phyloP scores from a whole-genome alignment of 2,329 filamentous ascomycete genomes.

The Calonectria ilicicola region DNA sequence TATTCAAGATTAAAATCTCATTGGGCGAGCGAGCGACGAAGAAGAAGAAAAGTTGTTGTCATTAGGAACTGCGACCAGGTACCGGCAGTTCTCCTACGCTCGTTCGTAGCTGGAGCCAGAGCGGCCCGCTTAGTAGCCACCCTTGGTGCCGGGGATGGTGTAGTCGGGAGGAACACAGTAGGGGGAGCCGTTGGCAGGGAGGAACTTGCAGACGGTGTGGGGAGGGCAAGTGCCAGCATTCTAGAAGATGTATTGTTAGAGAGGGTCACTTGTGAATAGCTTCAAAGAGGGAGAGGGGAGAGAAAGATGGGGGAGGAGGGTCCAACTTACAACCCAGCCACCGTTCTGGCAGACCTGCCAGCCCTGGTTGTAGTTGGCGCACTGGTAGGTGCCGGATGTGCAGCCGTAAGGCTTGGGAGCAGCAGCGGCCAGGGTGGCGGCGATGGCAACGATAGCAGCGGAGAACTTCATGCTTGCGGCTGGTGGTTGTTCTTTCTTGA shows the following conservation, averaged over 20 bases:
- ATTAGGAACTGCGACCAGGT: neutral
- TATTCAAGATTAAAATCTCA: conserved; percentile 11
- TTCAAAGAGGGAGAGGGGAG: neutral
- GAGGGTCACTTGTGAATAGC: neutral
- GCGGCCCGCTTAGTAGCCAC: conserved; percentile 20
- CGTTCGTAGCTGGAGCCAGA: neutral
- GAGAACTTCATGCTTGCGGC: conserved; percentile 47
- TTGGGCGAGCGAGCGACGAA: conserved; percentile 14
- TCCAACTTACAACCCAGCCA: conserved; percentile 51
- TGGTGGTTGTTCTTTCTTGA: neutral
- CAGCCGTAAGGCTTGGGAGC: conserved; percentile 34
- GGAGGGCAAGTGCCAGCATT: conserved; percentile 50
- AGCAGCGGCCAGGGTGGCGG: conserved; percentile 39
- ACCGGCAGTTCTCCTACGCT: conserved; percentile 2
- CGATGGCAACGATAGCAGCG: conserved; percentile 32
- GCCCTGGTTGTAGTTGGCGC: conserved; percentile 40
- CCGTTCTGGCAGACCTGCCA: conserved; percentile 50
- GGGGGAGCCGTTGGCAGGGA: conserved; percentile 48
- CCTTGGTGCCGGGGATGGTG: conserved; percentile 36
- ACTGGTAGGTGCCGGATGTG: conserved; percentile 51
- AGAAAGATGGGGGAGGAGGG: neutral
- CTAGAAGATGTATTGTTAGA: conserved; percentile 32
- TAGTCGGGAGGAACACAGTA: conserved; percentile 52
- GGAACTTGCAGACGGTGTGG: conserved; percentile 52
- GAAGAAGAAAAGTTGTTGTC: conserved; percentile 8